Base-by-base conservation (phyloP, 169 alveolate genomes). In the Plasmodium vivax region DNA sequence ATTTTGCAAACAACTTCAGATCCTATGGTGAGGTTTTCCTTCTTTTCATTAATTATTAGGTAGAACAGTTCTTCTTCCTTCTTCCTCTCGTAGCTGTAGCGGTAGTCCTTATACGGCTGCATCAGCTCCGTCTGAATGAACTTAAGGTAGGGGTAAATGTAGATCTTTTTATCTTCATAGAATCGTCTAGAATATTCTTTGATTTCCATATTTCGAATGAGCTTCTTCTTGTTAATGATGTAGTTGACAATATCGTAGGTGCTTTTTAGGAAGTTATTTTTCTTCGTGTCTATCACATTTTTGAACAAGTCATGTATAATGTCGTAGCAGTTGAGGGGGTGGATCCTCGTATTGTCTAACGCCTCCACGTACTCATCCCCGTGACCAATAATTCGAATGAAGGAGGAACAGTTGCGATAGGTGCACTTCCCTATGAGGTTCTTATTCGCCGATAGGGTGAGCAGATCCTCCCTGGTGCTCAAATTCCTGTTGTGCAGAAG, bases 341-440 rank as follows among this genome's bases (percentile, higher is more conserved):
- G 98, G 12, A 97, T 83, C 56, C 98, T 93, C 2, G 98, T 96
- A 47, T 95, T 82, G 79, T 97, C 98, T 56, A 97, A 74, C 6
- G 93, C 93, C n/a, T 87, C 93, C 12, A 87, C 87, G 36, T 75
- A 87, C 30, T 87, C 93, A 56, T 77, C 85, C 8, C 82, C 85
- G 32, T 56, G 56, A 2, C 87, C 75, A 5, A 87, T 87, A 38
- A 95, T 92, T 92, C 93, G 83, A 56, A 96, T 95, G 47, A 96
- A 96, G n/a, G 96, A 93, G 10, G 97, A 95, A 82, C 96, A 94
- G 83, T 96, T 96, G 38, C 90, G 43, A 81, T 92, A 96, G 9
- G 95, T 97, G 54, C 90, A 84, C 19, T 93, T 92, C 3, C 97
- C 97, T 36, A 96, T 68, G 9, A 87, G 62, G 38, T 87, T 87